Percentiles rank a stretch among this genome's conserved stretches.
Conservation (phyloP, 495 filamentous ascomycete genomes). For the Wilcoxina mikolae region DNA sequence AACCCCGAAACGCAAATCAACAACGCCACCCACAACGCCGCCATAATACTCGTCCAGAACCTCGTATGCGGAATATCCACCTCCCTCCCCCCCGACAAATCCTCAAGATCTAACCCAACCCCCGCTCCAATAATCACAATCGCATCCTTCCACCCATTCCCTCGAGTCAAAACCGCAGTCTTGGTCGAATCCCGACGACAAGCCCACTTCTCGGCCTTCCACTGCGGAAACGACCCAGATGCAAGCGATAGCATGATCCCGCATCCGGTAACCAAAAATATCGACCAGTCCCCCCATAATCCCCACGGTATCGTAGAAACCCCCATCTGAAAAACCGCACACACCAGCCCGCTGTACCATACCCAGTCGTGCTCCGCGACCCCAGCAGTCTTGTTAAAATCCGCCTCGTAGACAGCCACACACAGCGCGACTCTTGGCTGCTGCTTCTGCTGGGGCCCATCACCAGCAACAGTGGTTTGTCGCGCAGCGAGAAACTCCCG, state of each 20-base stretch:
- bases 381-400: slow-evolving; percentile 3
- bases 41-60: slow-evolving; percentile 8
- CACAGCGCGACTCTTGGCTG: slow-evolving; percentile 7
- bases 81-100: slow-evolving; percentile 29
- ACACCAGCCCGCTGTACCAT: slow-evolving; percentile 30
- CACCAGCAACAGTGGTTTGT: too few species aligned
- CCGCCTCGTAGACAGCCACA: slow-evolving; percentile 17
- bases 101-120: slow-evolving; percentile 35
- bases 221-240: slow-evolving; percentile 34
- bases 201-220: slow-evolving; percentile 39
- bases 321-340: slow-evolving; percentile 33
- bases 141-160: slow-evolving; percentile 36
- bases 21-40: slow-evolving; percentile 30
- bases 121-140: slow-evolving; percentile 33
- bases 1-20: slow-evolving; percentile 31
- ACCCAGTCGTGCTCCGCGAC: slow-evolving; percentile 22
- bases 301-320: slow-evolving; percentile 35
- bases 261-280: slow-evolving; percentile 32
- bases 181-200: slow-evolving; percentile 28
- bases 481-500: neutral
- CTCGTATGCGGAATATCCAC: neutral
- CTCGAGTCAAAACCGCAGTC: slow-evolving; percentile 31
- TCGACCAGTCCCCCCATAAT: slow-evolving; percentile 33
- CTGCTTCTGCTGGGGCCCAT: too few species aligned
- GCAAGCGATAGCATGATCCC: slow-evolving; percentile 32